Evolutionary conservation across 768 basidiomycete genomes (phyloP).

Genomic region (Boletellus sp.): DNA sequence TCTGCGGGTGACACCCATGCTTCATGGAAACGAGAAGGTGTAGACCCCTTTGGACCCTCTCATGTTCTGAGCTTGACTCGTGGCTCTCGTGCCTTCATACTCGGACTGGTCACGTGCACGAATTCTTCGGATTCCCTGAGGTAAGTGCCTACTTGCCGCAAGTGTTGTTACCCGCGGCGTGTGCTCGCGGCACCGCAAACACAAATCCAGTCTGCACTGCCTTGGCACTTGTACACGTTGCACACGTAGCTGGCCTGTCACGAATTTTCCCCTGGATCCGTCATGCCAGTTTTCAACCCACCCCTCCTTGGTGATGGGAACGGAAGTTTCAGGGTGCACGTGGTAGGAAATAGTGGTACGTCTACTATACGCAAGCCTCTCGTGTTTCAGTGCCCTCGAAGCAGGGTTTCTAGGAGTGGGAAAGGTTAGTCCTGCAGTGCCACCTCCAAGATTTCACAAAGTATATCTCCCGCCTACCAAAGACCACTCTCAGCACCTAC

Average conservation of each 20-base stretch:
- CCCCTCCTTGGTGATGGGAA: slow-evolving; percentile 41
- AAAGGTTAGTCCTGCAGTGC: slow-evolving; percentile 31
- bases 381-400: not conserved
- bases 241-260: too few species aligned
- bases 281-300: slow-evolving; percentile 10
- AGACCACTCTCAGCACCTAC: slow-evolving; percentile 47
- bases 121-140: slow-evolving; percentile 18
- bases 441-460: too few species aligned
- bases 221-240: too few species aligned
- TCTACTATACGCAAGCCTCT: not conserved
- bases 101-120: slow-evolving; percentile 5
- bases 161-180: too few species aligned
- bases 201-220: not conserved
- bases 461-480: not conserved
- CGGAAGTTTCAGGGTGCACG: slow-evolving; percentile 45
- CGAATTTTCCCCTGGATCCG: not conserved
- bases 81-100: slow-evolving; percentile 10
- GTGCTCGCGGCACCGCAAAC: too few species aligned
- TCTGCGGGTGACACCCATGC: not conserved
- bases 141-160: too few species aligned
- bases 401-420: slow-evolving; percentile 30
- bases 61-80: slow-evolving; percentile 12
- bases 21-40: slow-evolving; percentile 15
- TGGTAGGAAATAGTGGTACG: slow-evolving; percentile 55
- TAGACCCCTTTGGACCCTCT: not conserved